A percentile compares a stretch with the other conserved stretches of the same genome.
These are phyloP conservation scores for Didymellaceae sp. DNA, from an alignment of 2,329 filamentous ascomycete genomes.

Conservation along the genomic window DNA sequence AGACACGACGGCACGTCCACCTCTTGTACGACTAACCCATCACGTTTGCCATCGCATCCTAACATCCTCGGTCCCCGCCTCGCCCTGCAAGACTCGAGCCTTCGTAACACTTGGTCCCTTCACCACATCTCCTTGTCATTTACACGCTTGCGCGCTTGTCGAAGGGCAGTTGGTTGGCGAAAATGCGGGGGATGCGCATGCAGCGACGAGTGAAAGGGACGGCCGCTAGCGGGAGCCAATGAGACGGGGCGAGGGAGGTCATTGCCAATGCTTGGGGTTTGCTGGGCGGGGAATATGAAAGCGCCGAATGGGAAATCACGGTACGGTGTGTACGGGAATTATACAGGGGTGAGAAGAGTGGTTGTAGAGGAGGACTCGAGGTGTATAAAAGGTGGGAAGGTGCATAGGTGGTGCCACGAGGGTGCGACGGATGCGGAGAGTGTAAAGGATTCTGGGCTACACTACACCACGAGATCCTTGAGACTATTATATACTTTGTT, in stretches of 20 bases:
- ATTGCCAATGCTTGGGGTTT: slow-evolving; percentile 8
- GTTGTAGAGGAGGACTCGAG: too few species aligned
- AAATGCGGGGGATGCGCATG: slow-evolving; percentile 11
- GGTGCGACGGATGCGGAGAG: too few species aligned
- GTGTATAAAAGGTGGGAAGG: too few species aligned
- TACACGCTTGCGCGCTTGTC: too few species aligned
- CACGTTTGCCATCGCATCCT: not conserved
- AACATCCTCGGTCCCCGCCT: slow-evolving; percentile 7
- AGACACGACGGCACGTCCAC: not conserved
- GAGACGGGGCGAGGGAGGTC: not conserved
- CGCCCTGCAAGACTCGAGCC: not conserved
- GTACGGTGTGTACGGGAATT: not conserved
- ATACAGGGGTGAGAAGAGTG: not conserved
- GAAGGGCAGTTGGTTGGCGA: not conserved
- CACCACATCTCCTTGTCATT: not conserved
- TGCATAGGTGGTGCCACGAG: too few species aligned
- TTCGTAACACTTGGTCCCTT: not conserved
- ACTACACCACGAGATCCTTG: too few species aligned
- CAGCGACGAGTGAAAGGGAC: slow-evolving; percentile 1
- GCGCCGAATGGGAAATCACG: too few species aligned
- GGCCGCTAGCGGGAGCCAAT: not conserved
- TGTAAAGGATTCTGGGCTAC: too few species aligned
- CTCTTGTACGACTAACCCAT: not conserved
- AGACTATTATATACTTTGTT: too few species aligned
- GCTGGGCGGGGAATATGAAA: too few species aligned